Conservation (phyloP, 2,329 filamentous ascomycete species). For the Clonostachys rosea region DNA sequence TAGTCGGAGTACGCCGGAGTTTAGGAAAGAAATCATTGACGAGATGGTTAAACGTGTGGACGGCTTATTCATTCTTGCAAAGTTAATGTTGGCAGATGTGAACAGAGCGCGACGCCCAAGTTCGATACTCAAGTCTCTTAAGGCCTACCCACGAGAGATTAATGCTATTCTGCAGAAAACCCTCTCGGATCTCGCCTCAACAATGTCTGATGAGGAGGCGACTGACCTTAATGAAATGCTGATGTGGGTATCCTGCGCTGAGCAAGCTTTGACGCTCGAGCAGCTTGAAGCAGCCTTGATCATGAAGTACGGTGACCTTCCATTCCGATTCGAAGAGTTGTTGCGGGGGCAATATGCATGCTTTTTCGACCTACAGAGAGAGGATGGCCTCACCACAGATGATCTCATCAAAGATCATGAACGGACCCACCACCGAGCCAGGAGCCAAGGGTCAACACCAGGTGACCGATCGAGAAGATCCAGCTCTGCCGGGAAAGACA, state of each 20-base stretch:
- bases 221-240: constrained; percentile 40
- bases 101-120: constrained; percentile 36
- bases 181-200: constrained; percentile 30
- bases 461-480: constrained; percentile 1
- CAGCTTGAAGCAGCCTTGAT: constrained; percentile 36
- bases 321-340: constrained; percentile 32
- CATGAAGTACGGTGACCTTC: constrained; percentile 33
- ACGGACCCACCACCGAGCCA: constrained; percentile 11
- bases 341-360: constrained; percentile 37
- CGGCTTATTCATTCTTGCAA: constrained; percentile 42
- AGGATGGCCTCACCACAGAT: constrained; percentile 35
- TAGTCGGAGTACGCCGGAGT: constrained; percentile 18
- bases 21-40: constrained; percentile 29
- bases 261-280: constrained; percentile 34
- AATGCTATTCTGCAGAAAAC: constrained; percentile 36
- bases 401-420: constrained; percentile 32
- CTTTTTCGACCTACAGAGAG: constrained; percentile 38
- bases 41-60: constrained; percentile 34
- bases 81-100: constrained; percentile 45
- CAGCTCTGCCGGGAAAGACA: constrained; percentile 2
- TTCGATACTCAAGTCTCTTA: constrained; percentile 36
- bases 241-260: constrained; percentile 37
- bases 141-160: constrained; percentile 35
- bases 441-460: constrained; percentile 1
- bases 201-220: constrained; percentile 29